Conservation (phyloP, 352 stramenopile species). For the Phytophthora aleatoria region DNA sequence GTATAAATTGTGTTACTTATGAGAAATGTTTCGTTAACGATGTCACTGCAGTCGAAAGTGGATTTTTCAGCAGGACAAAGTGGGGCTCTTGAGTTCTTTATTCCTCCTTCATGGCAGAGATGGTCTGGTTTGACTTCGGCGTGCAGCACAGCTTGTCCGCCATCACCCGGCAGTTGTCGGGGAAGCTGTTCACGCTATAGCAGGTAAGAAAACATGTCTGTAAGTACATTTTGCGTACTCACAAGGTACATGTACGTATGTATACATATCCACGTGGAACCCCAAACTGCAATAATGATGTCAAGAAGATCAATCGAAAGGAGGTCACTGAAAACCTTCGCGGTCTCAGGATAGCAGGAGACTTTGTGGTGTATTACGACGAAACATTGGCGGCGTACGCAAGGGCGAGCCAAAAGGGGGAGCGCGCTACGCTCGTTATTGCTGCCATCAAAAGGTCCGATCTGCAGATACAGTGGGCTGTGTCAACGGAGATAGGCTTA, state of each 20-base stretch:
- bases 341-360: background rate
- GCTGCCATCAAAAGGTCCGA: conserved; percentile 4
- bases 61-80: too few relatives aligned
- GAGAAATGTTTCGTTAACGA: too few relatives aligned
- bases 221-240: background rate
- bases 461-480: conserved; percentile 13
- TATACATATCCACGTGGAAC: conserved; percentile 1
- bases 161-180: background rate
- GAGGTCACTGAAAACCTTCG: conserved; percentile 5
- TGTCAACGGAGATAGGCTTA: background rate
- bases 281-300: conserved; percentile 3
- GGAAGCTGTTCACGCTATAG: background rate
- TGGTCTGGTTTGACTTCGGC: background rate
- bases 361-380: conserved; percentile 2
- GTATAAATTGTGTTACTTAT: too few relatives aligned
- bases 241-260: background rate
- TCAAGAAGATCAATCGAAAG: conserved; percentile 16
- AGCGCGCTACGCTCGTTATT: conserved; percentile 2
- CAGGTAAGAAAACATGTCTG: background rate
- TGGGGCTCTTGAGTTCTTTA: too few relatives aligned
- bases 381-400: conserved; percentile 5
- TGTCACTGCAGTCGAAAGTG: too few relatives aligned
- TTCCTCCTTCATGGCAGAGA: too few relatives aligned
- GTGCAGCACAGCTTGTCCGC: background rate
- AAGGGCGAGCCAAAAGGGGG: conserved; percentile 1